These are phyloP conservation scores for Raddia distichophylla DNA, from an alignment of 176 grass and related monocot species.

Conservation along the genomic window DNA sequence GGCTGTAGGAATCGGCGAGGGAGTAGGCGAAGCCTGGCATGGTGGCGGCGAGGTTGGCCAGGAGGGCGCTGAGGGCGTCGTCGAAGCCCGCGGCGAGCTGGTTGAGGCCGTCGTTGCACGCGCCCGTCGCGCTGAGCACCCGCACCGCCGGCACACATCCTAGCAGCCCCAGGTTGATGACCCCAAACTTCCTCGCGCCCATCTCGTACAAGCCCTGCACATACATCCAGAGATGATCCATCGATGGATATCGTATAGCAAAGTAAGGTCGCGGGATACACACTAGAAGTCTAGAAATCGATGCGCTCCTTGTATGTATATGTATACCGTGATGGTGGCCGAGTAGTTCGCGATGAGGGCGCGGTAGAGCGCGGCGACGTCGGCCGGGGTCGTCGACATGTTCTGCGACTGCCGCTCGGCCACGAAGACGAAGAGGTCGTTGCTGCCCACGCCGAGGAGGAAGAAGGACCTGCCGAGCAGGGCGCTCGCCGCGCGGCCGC, in stretches of 20 bases:
- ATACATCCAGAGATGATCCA: no score
- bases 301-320: no score
- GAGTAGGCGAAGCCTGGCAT: slow-evolving; percentile 48
- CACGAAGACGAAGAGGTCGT: slow-evolving; percentile 40
- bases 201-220: slow-evolving; percentile 34
- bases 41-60: slow-evolving; percentile 10
- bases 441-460: slow-evolving; percentile 36
- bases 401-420: background rate
- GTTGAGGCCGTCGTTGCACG: slow-evolving; percentile 40
- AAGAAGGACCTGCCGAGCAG: slow-evolving; percentile 52
- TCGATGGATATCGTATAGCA: no score
- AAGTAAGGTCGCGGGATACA: no score
- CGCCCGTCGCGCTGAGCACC: slow-evolving; percentile 15
- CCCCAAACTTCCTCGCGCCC: slow-evolving; percentile 51
- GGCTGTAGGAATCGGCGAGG: slow-evolving; percentile 28
- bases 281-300: no score
- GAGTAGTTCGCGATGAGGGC: slow-evolving; percentile 45
- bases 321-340: background rate
- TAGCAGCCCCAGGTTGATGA: slow-evolving; percentile 43
- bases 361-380: background rate
- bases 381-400: background rate
- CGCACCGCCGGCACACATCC: slow-evolving; percentile 39
- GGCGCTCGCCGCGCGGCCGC: background rate
- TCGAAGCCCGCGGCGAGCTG: slow-evolving; percentile 47
- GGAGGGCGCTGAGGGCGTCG: background rate